Evolutionary conservation across 306 rosid genomes (phyloP).

Genomic region (Corylus americana): DNA sequence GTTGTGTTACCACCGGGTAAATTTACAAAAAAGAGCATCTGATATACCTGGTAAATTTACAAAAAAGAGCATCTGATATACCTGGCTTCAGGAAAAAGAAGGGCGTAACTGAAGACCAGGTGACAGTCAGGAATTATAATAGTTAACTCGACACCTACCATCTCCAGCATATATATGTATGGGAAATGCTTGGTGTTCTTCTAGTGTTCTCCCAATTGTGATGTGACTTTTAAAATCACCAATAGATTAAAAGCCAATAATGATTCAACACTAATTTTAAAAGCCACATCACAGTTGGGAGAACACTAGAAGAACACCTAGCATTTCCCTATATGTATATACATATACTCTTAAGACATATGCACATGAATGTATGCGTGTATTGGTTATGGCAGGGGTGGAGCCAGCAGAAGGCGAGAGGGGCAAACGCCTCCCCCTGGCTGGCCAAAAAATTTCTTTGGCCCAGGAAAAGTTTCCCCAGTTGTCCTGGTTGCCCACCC

Average conservation of each 20-base stretch:
- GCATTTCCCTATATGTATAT: background rate
- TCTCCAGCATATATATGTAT: conserved; percentile 22
- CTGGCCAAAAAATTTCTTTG: no score
- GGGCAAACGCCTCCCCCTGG: no score
- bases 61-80: conserved; percentile 34
- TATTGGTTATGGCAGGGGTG: background rate
- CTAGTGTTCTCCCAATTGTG: no score
- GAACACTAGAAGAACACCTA: no score
- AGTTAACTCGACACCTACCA: conserved; percentile 24
- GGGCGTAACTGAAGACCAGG: conserved; percentile 46
- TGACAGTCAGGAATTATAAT: conserved; percentile 22
- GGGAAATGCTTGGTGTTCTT: no score
- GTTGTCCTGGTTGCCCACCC: no score
- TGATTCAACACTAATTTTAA: no score
- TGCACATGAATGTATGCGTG: background rate
- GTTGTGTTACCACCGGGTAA: conserved; percentile 46
- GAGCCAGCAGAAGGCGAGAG: no score
- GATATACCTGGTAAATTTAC: conserved; percentile 44
- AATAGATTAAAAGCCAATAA: no score
- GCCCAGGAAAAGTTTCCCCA: no score
- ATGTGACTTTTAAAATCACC: no score
- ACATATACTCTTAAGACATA: background rate
- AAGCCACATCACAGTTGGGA: no score
- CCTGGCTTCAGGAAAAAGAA: conserved; percentile 50
- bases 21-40: conserved; percentile 45